Base-by-base conservation (phyloP, 371 early-diverging fungal species). In the Dichotomocladium elegans region DNA sequence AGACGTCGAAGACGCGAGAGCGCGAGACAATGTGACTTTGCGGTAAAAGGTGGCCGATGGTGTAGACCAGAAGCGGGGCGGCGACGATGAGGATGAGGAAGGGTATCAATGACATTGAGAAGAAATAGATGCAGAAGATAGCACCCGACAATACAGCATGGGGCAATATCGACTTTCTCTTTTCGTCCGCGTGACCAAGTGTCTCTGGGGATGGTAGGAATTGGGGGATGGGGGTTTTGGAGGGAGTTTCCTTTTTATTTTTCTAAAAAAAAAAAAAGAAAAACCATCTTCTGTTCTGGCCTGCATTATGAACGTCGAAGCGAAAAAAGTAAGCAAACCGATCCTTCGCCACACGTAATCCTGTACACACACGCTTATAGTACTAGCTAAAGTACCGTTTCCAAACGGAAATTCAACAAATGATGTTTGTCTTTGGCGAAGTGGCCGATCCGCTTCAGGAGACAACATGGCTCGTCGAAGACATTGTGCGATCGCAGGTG, bases 351-450 rank as follows among this genome's bases (percentile, higher is more conserved):
- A n/a, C n/a, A n/a, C n/a, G n/a, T n/a, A n/a, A n/a, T n/a, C n/a
- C n/a, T n/a, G n/a, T n/a, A n/a, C n/a, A n/a, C n/a, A n/a, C n/a
- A n/a, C n/a, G n/a, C n/a, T n/a, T n/a, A n/a, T 33, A 33, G 8
- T 33, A n/a, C 25, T 56, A 56, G 56, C 43, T 50, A 43, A 56
- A 63, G 33, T 74, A 74, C 44, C 60, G 70, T 2, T 76, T 76
- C 27, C 77, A 76, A 60, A 80, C 78, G 27, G 94, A 94, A 65
- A 94, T 94, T 60, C 88, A 88, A 62, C 93, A 95, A 82, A 97
- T 97, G 98, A 96, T 98, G 96, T 98, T 90, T 77, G 96, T 95
- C 28, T 94, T 92, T 80, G 98, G 97, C 26, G 97, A 98, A 60
- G 90, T 95, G 26, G 69, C 85, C 3, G 94, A 95, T 69, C 93